Conservation (phyloP, 2,329 filamentous ascomycete genomes). For the Fusarium multiceps region DNA sequence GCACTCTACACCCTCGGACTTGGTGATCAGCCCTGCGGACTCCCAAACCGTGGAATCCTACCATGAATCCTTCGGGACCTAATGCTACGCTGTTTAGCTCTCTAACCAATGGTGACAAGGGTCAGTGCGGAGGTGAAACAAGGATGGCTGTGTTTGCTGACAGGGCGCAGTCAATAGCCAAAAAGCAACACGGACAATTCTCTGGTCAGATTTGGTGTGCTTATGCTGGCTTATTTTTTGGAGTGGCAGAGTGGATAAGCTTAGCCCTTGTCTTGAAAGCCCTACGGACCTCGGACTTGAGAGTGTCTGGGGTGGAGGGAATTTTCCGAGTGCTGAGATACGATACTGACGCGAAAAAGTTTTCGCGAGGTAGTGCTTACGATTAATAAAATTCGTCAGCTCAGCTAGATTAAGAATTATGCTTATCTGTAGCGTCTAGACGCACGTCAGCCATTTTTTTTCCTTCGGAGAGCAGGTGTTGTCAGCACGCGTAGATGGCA, state of each 20-base stretch:
- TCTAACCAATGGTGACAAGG: not conserved
- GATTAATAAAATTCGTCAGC: accelerated
- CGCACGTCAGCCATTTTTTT: not conserved
- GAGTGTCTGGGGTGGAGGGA: not conserved
- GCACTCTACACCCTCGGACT: constrained; percentile 19
- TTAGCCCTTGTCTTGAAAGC: not conserved
- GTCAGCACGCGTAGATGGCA: too few species aligned
- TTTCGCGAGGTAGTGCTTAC: not conserved
- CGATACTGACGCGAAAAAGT: not conserved
- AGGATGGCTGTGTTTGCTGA: constrained; percentile 4
- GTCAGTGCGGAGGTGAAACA: not conserved
- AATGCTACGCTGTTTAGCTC: not conserved
- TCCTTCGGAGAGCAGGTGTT: not conserved
- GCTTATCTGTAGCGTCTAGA: not conserved
- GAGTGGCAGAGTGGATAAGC: not conserved
- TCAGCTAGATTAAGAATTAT: not conserved
- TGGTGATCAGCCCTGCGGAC: constrained; percentile 10
- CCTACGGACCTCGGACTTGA: constrained; percentile 24
- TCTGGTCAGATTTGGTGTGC: not conserved
- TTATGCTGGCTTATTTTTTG: not conserved
- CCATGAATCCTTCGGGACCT: not conserved
- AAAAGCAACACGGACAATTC: not conserved
- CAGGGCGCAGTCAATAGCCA: constrained; percentile 2
- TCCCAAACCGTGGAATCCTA: not conserved
- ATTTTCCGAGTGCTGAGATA: not conserved